These are phyloP conservation scores for Volvariella volvacea DNA, from an alignment of 1,284 basidiomycete genomes.

Conservation along the genomic window DNA sequence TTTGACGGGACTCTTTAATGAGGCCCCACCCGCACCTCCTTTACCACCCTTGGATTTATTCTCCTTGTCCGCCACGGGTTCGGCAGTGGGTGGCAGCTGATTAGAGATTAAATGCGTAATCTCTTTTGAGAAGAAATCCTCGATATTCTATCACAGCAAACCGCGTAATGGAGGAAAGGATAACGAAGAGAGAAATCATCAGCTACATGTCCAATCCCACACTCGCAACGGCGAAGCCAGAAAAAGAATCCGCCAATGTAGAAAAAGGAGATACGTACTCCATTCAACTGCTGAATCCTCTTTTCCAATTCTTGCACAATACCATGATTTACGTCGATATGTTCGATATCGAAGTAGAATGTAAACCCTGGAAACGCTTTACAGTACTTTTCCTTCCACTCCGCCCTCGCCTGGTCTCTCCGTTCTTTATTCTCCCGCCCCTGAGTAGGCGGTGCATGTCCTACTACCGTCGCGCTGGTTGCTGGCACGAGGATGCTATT, in stretches of 20 bases:
- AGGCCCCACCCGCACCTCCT: conserved; percentile 16
- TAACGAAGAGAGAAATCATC: conserved; percentile 8
- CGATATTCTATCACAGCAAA: conserved; percentile 49
- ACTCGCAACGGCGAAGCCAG: conserved; percentile 2
- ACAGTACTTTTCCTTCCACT: conserved; percentile 81
- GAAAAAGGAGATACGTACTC: conserved; percentile 47
- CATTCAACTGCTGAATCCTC: conserved; percentile 64
- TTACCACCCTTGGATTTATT: conserved; percentile 33
- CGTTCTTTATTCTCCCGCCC: conserved; percentile 17
- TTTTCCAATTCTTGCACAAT: conserved; percentile 41
- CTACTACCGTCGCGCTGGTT: no score
- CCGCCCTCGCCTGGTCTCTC: conserved; percentile 51
- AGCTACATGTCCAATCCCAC: no score
- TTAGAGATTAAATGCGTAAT: conserved; percentile 86
- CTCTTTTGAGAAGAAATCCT: conserved; percentile 81
- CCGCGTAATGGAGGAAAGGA: conserved; percentile 5
- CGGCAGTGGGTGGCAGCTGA: conserved; percentile 29
- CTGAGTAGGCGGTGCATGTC: background rate
- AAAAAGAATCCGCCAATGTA: conserved; percentile 1
- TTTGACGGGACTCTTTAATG: conserved; percentile 60
- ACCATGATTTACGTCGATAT: conserved; percentile 41
- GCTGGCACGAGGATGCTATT: no score
- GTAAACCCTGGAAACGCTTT: conserved; percentile 78
- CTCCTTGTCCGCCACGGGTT: conserved; percentile 52
- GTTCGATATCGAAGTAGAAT: conserved; percentile 81